These are phyloP conservation scores for Nothopassalora personata DNA, from an alignment of 2,329 filamentous ascomycete genomes.

Conservation along the genomic window DNA sequence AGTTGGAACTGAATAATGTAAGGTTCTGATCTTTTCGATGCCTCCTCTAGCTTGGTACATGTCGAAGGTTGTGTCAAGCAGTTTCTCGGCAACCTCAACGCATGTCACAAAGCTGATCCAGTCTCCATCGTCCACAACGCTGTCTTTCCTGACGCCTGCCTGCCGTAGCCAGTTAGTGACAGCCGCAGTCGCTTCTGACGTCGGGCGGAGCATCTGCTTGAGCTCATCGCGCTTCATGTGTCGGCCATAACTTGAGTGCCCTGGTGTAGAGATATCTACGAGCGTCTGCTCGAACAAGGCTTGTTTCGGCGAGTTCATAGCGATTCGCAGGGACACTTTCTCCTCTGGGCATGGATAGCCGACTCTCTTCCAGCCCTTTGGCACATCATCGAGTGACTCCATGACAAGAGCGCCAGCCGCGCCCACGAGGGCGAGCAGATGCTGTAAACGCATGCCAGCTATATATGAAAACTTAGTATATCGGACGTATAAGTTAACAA, in stretches of 20 bases:
- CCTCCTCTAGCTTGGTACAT: conserved; percentile 43
- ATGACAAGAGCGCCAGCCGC: conserved; percentile 15
- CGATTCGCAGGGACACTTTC: conserved; percentile 18
- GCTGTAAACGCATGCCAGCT: not conserved
- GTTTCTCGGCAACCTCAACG: conserved; percentile 40
- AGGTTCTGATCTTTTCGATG: conserved; percentile 48
- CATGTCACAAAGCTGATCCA: conserved; percentile 56
- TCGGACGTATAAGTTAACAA: not conserved
- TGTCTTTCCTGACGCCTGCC: conserved; percentile 47
- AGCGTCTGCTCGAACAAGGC: conserved; percentile 52
- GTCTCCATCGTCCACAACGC: conserved; percentile 46
- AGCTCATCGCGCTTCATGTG: conserved; percentile 59
- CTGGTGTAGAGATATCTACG: conserved; percentile 58
- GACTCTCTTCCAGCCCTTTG: conserved; percentile 18
- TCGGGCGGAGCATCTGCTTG: conserved; percentile 50
- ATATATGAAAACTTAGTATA: not conserved
- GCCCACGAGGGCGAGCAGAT: conserved; percentile 10
- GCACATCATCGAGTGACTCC: conserved; percentile 17
- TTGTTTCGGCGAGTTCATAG: conserved; percentile 16
- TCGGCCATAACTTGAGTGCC: conserved; percentile 54
- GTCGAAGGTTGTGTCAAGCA: conserved; percentile 55
- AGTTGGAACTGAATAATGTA: conserved; percentile 58
- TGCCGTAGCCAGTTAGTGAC: conserved; percentile 53
- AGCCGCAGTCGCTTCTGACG: conserved; percentile 42
- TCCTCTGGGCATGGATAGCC: conserved; percentile 15